Conservation (phyloP, 768 basidiomycete species). For the Mycena pura region DNA sequence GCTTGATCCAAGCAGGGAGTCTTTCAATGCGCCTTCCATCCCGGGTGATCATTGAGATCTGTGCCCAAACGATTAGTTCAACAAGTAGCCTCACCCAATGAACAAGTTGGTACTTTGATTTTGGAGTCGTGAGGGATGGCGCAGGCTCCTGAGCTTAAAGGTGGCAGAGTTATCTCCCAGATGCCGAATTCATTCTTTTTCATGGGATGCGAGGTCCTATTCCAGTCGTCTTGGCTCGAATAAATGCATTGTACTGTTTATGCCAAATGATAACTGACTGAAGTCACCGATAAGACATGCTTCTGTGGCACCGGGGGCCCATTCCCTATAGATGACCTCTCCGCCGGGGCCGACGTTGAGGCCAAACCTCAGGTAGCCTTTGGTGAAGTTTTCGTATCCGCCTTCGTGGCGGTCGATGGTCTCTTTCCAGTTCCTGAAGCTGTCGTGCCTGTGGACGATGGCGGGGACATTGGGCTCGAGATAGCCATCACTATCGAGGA, state of each 20-base stretch:
- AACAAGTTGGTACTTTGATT: slow-evolving; percentile 75
- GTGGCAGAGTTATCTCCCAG: slow-evolving; percentile 84
- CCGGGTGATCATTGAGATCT: slow-evolving; percentile 94
- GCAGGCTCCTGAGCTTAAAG: slow-evolving; percentile 69
- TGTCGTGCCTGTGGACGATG: slow-evolving; percentile 72
- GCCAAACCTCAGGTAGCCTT: slow-evolving; percentile 82
- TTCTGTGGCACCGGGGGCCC: slow-evolving; percentile 90
- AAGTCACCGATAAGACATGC: slow-evolving; percentile 94
- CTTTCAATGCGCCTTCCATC: slow-evolving; percentile 86
- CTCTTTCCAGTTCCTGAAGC: slow-evolving; percentile 78
- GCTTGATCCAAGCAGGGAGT: slow-evolving; percentile 91
- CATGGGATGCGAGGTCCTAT: slow-evolving; percentile 86
- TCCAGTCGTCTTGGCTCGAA: slow-evolving; percentile 76
- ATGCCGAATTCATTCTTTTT: slow-evolving; percentile 83
- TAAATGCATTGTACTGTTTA: background rate
- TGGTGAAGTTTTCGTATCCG: slow-evolving; percentile 80
- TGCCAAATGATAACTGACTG: slow-evolving; percentile 65
- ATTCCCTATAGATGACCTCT: slow-evolving; percentile 87
- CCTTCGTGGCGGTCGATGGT: slow-evolving; percentile 81
- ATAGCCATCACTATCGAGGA: slow-evolving; percentile 73
- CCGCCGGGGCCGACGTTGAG: slow-evolving; percentile 73
- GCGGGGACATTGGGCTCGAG: slow-evolving; percentile 75
- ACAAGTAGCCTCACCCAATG: background rate
- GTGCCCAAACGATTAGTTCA: slow-evolving; percentile 8
- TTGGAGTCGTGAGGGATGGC: slow-evolving; percentile 95